Evolutionary conservation across 1,139 yeast species (phyloP).

Genomic region (Nakaseomyces kungkrabaensis): DNA sequence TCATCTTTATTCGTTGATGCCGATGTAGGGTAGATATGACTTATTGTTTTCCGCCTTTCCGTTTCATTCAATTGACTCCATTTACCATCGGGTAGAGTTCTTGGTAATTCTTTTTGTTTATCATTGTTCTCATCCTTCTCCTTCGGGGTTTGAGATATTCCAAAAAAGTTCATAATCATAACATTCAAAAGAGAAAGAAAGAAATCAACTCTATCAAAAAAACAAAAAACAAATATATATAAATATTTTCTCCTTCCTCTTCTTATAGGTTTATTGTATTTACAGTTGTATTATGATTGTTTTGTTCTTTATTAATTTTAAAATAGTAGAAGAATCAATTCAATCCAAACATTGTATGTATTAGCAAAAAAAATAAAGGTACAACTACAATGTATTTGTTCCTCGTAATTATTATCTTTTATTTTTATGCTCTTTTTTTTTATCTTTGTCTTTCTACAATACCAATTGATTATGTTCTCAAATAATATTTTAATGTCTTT

Average conservation of each 20-base stretch:
- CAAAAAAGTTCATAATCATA: conserved; percentile 1
- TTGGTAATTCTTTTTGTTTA: neutral
- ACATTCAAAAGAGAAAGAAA: neutral
- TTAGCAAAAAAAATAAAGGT: neutral
- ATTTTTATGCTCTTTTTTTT: no score
- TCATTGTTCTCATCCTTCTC: neutral
- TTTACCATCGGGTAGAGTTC: neutral
- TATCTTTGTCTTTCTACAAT: no score
- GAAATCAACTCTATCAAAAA: neutral
- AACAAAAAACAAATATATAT: neutral
- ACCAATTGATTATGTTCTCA: no score
- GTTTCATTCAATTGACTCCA: neutral
- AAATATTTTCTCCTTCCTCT: neutral
- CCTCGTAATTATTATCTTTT: no score
- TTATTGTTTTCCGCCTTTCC: neutral
- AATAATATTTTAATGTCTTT: no score
- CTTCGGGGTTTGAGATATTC: neutral
- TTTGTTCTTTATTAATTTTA: no score
- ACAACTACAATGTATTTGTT: no score
- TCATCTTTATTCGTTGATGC: conserved; percentile 2
- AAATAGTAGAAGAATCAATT: no score
- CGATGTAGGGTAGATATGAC: neutral
- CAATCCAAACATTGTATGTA: no score
- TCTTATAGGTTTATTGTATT: no score
- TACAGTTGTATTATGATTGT: no score